Percentiles rank a stretch among this genome's conserved stretches.
These are phyloP conservation scores for Aspergillus unguis DNA, from an alignment of 2,329 filamentous ascomycete genomes.

Conservation along the genomic window DNA sequence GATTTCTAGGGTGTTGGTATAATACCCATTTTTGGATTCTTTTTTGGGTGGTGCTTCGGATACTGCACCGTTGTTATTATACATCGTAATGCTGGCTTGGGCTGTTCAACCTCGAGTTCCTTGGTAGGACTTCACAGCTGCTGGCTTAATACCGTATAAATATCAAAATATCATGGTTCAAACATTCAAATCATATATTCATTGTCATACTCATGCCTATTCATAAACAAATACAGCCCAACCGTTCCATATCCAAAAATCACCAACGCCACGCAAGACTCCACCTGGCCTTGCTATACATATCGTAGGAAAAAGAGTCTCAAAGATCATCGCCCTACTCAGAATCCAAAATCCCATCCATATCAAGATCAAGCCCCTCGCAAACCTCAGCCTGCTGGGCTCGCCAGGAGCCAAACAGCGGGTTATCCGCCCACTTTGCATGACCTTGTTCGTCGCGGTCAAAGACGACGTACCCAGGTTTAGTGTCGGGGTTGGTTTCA, in stretches of 20 bases:
- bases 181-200: neutral
- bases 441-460: slow-evolving; percentile 34
- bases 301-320: slow-evolving; percentile 5
- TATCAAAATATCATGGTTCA: no score
- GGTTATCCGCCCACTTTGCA: slow-evolving; percentile 32
- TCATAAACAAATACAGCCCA: neutral
- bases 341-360: slow-evolving; percentile 24
- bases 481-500: slow-evolving; percentile 9
- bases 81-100: neutral
- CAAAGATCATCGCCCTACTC: slow-evolving; percentile 20
- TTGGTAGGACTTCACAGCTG: no score
- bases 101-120: no score
- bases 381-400: slow-evolving; percentile 36
- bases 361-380: slow-evolving; percentile 37
- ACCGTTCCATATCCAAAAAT: neutral
- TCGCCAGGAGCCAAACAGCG: slow-evolving; percentile 38
- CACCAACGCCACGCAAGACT: neutral
- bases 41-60: neutral
- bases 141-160: no score
- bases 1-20: neutral
- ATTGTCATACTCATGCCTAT: neutral
- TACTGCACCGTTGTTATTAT: neutral
- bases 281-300: neutral
- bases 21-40: neutral
- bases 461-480: slow-evolving; percentile 41